Conservation (phyloP, 2,329 filamentous ascomycete species). For the Neospermospora avenae region DNA sequence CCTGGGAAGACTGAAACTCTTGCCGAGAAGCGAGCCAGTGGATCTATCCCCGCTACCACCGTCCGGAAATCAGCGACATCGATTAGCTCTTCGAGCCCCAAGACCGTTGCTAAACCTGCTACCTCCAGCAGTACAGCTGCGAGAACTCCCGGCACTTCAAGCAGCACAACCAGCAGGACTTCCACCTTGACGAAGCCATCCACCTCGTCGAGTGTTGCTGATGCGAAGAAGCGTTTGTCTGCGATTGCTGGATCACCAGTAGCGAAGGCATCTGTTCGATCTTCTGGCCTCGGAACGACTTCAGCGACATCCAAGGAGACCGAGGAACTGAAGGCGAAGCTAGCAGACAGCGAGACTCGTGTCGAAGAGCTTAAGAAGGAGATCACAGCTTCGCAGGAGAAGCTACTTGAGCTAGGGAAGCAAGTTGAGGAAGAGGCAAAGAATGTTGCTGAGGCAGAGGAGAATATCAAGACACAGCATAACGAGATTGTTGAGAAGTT, state of each 20-base stretch:
- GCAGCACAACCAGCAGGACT: conserved; percentile 35
- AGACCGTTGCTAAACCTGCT: conserved; percentile 38
- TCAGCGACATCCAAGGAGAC: conserved; percentile 48
- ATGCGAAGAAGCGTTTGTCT: conserved; percentile 57
- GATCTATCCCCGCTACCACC: conserved; percentile 29
- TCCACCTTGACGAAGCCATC: conserved; percentile 37
- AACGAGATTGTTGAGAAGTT: conserved; percentile 45
- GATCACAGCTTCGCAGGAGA: conserved; percentile 53
- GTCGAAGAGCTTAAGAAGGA: conserved; percentile 55
- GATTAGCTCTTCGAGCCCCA: conserved; percentile 35
- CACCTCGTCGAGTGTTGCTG: conserved; percentile 39
- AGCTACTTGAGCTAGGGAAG: conserved; percentile 51
- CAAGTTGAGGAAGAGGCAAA: conserved; percentile 45
- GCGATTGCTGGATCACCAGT: conserved; percentile 41
- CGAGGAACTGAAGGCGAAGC: conserved; percentile 58
- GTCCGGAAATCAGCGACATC: conserved; percentile 33
- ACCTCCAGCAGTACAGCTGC: conserved; percentile 37
- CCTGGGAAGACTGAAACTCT: conserved; percentile 28
- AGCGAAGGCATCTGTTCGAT: conserved; percentile 42
- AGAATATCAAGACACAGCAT: conserved; percentile 42
- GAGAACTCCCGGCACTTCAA: conserved; percentile 32
- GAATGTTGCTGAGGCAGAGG: conserved; percentile 39
- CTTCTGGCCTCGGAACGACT: conserved; percentile 6
- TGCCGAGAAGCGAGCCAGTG: conserved; percentile 30
- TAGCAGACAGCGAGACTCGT: conserved; percentile 55